phyloP scores from a whole-genome alignment of 768 basidiomycete species.

The Steccherinum ochraceum region DNA sequence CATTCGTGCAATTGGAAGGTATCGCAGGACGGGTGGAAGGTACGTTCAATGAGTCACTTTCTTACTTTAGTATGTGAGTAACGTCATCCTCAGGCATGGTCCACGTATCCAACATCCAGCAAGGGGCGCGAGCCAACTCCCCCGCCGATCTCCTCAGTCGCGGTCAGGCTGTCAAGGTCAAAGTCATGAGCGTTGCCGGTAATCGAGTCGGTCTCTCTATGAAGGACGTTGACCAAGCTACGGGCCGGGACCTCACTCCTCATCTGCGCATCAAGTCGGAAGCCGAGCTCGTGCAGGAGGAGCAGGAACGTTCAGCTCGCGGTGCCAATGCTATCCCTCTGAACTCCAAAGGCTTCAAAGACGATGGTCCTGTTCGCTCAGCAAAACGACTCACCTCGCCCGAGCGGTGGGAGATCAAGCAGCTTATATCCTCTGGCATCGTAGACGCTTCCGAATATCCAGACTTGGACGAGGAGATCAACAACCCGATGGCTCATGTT shows the following conservation, averaged over 20 bases:
- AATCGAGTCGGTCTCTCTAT: constrained; percentile 82
- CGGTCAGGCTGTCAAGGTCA: constrained; percentile 86
- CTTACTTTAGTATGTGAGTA: background rate
- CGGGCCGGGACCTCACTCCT: constrained; percentile 88
- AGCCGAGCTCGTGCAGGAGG: constrained; percentile 81
- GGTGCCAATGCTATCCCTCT: constrained; percentile 89
- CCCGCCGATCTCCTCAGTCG: constrained; percentile 82
- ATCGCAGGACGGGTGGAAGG: constrained; percentile 84
- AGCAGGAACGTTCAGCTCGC: constrained; percentile 53
- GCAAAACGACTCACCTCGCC: constrained; percentile 92
- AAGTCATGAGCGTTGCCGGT: constrained; percentile 91
- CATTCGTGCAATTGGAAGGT: constrained; percentile 88
- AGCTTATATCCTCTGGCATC: constrained; percentile 92
- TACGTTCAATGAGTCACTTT: constrained; percentile 30
- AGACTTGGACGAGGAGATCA: constrained; percentile 83
- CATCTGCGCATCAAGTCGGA: constrained; percentile 93
- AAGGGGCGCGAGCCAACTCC: constrained; percentile 78
- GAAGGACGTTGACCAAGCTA: constrained; percentile 93
- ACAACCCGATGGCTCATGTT: constrained; percentile 65
- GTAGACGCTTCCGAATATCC: constrained; percentile 92
- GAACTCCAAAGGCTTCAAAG: constrained; percentile 36
- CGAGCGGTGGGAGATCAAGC: constrained; percentile 99
- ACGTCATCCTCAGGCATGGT: constrained; percentile 69
- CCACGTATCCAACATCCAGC: constrained; percentile 89
- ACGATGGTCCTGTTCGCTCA: constrained; percentile 51